Evolutionary conservation across 345 rosid species (phyloP).

Genomic region (Chamaenerion angustifolium): DNA sequence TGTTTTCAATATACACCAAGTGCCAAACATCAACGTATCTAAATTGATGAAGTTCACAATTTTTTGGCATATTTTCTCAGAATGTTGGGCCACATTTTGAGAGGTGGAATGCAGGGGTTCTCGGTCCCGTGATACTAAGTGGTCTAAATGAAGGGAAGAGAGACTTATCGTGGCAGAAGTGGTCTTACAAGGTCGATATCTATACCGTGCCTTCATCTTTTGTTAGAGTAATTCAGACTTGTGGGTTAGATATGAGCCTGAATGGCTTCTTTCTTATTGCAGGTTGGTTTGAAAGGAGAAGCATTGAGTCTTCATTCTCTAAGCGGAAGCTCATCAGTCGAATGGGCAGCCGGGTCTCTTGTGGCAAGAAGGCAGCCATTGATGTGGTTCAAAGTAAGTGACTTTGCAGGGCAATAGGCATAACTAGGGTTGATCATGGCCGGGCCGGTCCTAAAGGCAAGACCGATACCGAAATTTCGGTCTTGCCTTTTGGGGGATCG

Average conservation of each 20-base stretch:
- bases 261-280: slow-evolving; percentile 5
- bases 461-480: too few species aligned
- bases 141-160: slow-evolving; percentile 73
- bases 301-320: slow-evolving; percentile 76
- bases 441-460: too few species aligned
- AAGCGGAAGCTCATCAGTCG: slow-evolving; percentile 73
- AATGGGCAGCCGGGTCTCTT: slow-evolving; percentile 74
- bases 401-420: slow-evolving; percentile 5
- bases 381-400: slow-evolving; percentile 80
- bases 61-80: slow-evolving; percentile 19
- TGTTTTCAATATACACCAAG: slow-evolving; percentile 1
- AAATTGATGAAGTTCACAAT: slow-evolving; percentile 4
- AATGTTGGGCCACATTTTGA: slow-evolving; percentile 97
- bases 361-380: slow-evolving; percentile 77
- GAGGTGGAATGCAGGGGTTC: slow-evolving; percentile 94
- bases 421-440: too few species aligned
- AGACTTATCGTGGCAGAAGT: slow-evolving; percentile 93
- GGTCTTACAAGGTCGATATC: slow-evolving; percentile 77
- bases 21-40: not conserved
- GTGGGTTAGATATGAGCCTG: too few species aligned
- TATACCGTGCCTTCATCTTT: not conserved
- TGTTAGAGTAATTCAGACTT: not conserved
- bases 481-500: too few species aligned
- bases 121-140: slow-evolving; percentile 72
- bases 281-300: slow-evolving; percentile 98